These are phyloP conservation scores for Cyclotella baltica DNA, from an alignment of 108 stramenopile species.

Conservation along the genomic window DNA sequence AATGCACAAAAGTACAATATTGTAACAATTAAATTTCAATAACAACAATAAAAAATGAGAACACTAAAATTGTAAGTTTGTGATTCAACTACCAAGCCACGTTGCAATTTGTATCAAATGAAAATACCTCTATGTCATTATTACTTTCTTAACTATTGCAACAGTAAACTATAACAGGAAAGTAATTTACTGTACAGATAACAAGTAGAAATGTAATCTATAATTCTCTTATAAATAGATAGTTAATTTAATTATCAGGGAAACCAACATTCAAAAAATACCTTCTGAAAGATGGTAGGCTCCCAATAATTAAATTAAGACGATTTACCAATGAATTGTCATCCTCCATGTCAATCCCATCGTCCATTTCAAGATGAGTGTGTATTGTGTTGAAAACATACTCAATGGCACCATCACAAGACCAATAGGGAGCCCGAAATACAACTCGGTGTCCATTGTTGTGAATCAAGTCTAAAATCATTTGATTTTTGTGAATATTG, in stretches of 20 bases:
- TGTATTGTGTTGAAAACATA: conserved; percentile 34
- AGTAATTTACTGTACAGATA: background rate
- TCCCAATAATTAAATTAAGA: conserved; percentile 5
- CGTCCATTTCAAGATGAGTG: background rate
- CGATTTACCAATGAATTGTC: background rate
- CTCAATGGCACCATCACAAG: conserved; percentile 29
- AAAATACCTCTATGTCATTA: too few relatives aligned
- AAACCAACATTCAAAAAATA: conserved; percentile 24
- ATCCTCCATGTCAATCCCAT: conserved; percentile 1
- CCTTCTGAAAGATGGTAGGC: background rate
- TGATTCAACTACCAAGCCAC: too few relatives aligned
- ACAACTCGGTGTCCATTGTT: conserved; percentile 19
- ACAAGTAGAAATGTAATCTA: background rate
- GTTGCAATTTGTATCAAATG: too few relatives aligned
- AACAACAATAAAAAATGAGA: too few relatives aligned
- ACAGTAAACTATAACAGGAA: too few relatives aligned
- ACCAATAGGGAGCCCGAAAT: conserved; percentile 23
- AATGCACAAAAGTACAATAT: too few relatives aligned
- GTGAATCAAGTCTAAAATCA: background rate
- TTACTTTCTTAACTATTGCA: too few relatives aligned
- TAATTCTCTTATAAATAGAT: background rate
- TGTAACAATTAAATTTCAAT: too few relatives aligned
- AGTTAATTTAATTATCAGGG: conserved; percentile 4
- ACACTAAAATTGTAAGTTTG: too few relatives aligned
- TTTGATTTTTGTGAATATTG: conserved; percentile 14